phyloP scores from a whole-genome alignment of 2,329 filamentous ascomycete species.

The Colletotrichum simmondsii region DNA sequence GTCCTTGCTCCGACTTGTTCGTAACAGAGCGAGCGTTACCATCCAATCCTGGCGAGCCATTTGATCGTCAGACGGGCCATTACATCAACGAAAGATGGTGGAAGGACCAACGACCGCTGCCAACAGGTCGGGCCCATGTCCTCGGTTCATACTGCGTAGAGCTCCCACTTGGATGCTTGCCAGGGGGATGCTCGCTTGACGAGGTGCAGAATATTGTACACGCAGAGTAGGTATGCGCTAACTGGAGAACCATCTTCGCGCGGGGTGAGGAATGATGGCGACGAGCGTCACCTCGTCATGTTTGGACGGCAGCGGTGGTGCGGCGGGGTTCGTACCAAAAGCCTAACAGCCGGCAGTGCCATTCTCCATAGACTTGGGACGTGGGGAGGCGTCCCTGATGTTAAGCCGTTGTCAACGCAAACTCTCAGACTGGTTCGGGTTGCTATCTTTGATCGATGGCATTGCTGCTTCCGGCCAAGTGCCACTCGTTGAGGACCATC shows the following conservation, averaged over 20 bases:
- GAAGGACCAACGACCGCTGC: neutral
- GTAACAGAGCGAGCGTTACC: neutral
- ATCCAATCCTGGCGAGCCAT: slow-evolving; percentile 8
- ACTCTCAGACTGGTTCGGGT: neutral
- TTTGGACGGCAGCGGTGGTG: neutral
- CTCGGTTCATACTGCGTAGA: slow-evolving; percentile 3
- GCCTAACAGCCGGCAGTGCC: slow-evolving; percentile 2
- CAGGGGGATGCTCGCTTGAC: neutral
- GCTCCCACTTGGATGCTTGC: neutral
- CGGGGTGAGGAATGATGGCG: slow-evolving; percentile 12
- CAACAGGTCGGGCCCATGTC: slow-evolving; percentile 5
- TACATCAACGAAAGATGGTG: slow-evolving; percentile 9
- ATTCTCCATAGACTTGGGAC: neutral
- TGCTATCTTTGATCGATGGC: neutral
- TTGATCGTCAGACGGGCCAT: neutral
- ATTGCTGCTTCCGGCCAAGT: slow-evolving; percentile 4
- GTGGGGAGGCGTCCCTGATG: neutral
- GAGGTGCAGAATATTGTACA: neutral
- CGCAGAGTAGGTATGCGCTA: neutral
- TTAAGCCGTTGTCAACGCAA: slow-evolving; percentile 2
- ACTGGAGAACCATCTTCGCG: neutral
- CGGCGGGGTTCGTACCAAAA: neutral
- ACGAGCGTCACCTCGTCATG: slow-evolving; percentile 9
- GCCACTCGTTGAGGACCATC: neutral
- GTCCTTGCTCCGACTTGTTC: neutral